Percentiles rank a stretch among this genome's conserved stretches.
These are phyloP conservation scores for Penicillium sp. DNA, from an alignment of 2,329 filamentous ascomycete genomes.

Conservation along the genomic window DNA sequence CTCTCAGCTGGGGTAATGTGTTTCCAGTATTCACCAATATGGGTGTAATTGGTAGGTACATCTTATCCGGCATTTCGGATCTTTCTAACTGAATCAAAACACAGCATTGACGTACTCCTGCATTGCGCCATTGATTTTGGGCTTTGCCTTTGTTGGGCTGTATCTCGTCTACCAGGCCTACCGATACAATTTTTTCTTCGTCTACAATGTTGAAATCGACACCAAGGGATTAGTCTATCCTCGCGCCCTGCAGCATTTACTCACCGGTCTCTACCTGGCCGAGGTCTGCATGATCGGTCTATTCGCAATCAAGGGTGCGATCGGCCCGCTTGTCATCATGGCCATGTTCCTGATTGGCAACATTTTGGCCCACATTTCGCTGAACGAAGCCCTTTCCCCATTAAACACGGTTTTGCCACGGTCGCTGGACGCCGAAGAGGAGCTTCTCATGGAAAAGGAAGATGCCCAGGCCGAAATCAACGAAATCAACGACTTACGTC, in stretches of 20 bases:
- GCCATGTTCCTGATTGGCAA: slow-evolving; percentile 72
- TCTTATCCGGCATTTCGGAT: background rate
- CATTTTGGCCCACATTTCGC: slow-evolving; percentile 65
- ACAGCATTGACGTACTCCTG: slow-evolving; percentile 81
- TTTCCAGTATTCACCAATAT: slow-evolving; percentile 78
- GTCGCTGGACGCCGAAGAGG: slow-evolving; percentile 58
- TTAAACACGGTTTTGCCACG: slow-evolving; percentile 67
- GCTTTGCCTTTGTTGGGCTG: slow-evolving; percentile 76
- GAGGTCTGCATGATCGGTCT: slow-evolving; percentile 82
- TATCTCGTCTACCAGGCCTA: slow-evolving; percentile 81
- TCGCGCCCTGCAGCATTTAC: slow-evolving; percentile 76
- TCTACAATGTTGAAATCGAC: slow-evolving; percentile 76
- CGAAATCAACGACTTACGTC: slow-evolving; percentile 21
- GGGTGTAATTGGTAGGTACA: slow-evolving; percentile 67
- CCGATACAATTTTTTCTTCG: slow-evolving; percentile 86
- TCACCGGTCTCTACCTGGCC: slow-evolving; percentile 79
- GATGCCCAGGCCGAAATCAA: slow-evolving; percentile 25
- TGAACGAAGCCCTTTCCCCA: slow-evolving; percentile 46
- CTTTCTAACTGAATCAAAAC: background rate
- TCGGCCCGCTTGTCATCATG: slow-evolving; percentile 74
- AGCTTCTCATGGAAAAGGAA: slow-evolving; percentile 42
- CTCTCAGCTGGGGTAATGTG: slow-evolving; percentile 81
- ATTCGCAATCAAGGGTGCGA: slow-evolving; percentile 64
- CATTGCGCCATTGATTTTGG: slow-evolving; percentile 80
- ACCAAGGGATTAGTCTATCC: slow-evolving; percentile 88